Evolutionary conservation across 2,329 filamentous ascomycete species (phyloP), one percentile per base, ranked within the genome.

Genomic region (Ophiosphaerella korrae): DNA sequence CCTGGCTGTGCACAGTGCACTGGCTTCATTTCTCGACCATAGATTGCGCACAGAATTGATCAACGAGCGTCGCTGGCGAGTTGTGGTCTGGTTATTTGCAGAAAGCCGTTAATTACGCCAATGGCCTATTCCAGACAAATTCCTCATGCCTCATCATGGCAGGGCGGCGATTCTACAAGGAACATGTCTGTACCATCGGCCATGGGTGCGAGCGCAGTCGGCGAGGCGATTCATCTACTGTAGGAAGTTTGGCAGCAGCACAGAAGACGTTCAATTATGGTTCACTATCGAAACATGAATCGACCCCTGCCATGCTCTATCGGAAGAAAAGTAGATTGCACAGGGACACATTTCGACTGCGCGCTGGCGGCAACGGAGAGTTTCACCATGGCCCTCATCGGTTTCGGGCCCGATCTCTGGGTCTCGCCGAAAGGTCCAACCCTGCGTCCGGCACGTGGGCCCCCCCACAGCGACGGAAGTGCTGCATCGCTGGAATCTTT

Each of bases 391-490:
- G 39, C 43, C 36, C 34, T 45, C 46, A 39, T 53, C 46, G 50
- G 57, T 58, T 55, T 51, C 49, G 45, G 23, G 49, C 48, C 42
- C 47, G 45, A 53, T 57, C 45, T 53, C 42, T 53, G 45, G 53
- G 56, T 52, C 47, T 49, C 45, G 38, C 45, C 36, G 42, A 50
- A 53, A 48, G 53, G 48, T 44, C 48, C 29, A 50, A 53, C 53
- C 55, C 50, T 54, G 35, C 43, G 42, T 21, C 36, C 44, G 23
- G 48, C 58, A 61, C 58, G 58, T 61, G 58, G 55, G 58, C 47
- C 48, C 24, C 24, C 26, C 53, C 53, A 38, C 44, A 49, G 45
- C 41, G 34, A 50, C 41, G 55, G 55, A 58, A 45, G 38, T 43
- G 26, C 33, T 47, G 50, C 44, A 46, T 43, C 31, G 43, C 47